Percentiles rank a stretch among this genome's conserved stretches.
Evolutionary conservation across 2,329 filamentous ascomycete genomes (phyloP).

Genomic region (Alternaria viburni): DNA sequence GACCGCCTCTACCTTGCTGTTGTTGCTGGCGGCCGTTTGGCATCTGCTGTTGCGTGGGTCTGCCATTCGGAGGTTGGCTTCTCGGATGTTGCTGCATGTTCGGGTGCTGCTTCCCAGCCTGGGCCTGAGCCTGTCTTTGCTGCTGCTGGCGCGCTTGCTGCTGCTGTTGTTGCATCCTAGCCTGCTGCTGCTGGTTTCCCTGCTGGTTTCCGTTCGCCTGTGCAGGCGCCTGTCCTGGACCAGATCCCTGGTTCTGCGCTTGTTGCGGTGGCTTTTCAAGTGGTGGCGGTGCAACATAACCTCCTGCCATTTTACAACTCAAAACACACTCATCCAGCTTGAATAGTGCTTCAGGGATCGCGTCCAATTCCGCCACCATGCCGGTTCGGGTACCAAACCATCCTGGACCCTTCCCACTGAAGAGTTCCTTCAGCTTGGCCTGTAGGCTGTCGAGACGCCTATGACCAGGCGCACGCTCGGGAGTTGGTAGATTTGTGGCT

Average conservation of each 20-base stretch:
- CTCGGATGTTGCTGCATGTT: slow-evolving; percentile 19
- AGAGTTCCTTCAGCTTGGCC: slow-evolving; percentile 43
- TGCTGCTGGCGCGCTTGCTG: slow-evolving; percentile 15
- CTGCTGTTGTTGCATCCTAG: slow-evolving; percentile 8
- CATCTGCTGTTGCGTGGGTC: slow-evolving; percentile 11
- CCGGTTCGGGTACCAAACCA: slow-evolving; percentile 50
- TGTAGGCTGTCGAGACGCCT: slow-evolving; percentile 38
- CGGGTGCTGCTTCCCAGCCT: slow-evolving; percentile 9
- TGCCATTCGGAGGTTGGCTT: slow-evolving; percentile 12
- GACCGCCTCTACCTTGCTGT: slow-evolving; percentile 10
- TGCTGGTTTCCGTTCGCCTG: slow-evolving; percentile 7
- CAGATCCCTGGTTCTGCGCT: slow-evolving; percentile 5
- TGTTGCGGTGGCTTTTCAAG: slow-evolving; percentile 10
- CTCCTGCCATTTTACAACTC: slow-evolving; percentile 39
- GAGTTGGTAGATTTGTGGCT: slow-evolving; percentile 21
- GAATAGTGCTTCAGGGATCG: slow-evolving; percentile 44
- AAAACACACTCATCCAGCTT: slow-evolving; percentile 49
- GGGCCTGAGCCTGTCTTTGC: slow-evolving; percentile 1
- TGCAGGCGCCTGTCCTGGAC: slow-evolving; percentile 1
- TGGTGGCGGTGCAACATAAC: slow-evolving; percentile 28
- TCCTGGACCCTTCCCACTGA: slow-evolving; percentile 33
- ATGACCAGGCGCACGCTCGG: slow-evolving; percentile 35
- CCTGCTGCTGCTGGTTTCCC: slow-evolving; percentile 10
- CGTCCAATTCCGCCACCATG: slow-evolving; percentile 45
- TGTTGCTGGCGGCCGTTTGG: slow-evolving; percentile 7